These are phyloP conservation scores for Chenopodium formosanum DNA, from an alignment of 148 eudicot species.

Conservation along the genomic window DNA sequence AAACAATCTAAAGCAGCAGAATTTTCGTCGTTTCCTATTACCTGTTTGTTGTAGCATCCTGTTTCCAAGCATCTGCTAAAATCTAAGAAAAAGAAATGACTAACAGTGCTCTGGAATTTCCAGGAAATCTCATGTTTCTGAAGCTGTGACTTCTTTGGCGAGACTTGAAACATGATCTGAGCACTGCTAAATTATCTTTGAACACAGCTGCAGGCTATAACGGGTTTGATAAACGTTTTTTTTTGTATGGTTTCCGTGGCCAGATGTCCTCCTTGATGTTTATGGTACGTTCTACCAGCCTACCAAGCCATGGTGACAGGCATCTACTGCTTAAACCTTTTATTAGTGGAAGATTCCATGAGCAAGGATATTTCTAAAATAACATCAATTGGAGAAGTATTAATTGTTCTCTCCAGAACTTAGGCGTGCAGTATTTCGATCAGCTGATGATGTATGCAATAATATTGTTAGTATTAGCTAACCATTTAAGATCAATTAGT, in stretches of 20 bases:
- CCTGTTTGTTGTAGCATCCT: too few relatives aligned
- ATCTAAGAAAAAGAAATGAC: background rate
- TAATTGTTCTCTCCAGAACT: slow-evolving; percentile 17
- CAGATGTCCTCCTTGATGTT: slow-evolving; percentile 56
- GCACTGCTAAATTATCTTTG: slow-evolving; percentile 22
- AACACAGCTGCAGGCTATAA: slow-evolving; percentile 48
- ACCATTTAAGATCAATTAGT: too few relatives aligned
- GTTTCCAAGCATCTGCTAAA: too few relatives aligned
- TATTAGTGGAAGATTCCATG: slow-evolving; percentile 18
- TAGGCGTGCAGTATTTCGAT: slow-evolving; percentile 20
- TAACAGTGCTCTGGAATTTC: background rate
- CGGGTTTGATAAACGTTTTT: slow-evolving; percentile 62
- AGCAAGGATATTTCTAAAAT: slow-evolving; percentile 4
- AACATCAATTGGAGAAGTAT: slow-evolving; percentile 11
- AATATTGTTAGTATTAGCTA: background rate
- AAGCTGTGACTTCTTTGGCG: background rate
- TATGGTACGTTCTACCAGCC: slow-evolving; percentile 73
- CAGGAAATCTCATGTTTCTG: background rate
- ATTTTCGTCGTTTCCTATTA: too few relatives aligned
- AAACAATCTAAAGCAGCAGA: too few relatives aligned
- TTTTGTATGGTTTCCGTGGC: slow-evolving; percentile 49
- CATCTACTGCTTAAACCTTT: slow-evolving; percentile 14
- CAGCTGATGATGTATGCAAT: slow-evolving; percentile 43
- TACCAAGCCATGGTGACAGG: slow-evolving; percentile 72
- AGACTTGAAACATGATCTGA: background rate